Evolutionary conservation across 2,329 filamentous ascomycete genomes (phyloP).

Genomic region (Ophiostoma piceae): DNA sequence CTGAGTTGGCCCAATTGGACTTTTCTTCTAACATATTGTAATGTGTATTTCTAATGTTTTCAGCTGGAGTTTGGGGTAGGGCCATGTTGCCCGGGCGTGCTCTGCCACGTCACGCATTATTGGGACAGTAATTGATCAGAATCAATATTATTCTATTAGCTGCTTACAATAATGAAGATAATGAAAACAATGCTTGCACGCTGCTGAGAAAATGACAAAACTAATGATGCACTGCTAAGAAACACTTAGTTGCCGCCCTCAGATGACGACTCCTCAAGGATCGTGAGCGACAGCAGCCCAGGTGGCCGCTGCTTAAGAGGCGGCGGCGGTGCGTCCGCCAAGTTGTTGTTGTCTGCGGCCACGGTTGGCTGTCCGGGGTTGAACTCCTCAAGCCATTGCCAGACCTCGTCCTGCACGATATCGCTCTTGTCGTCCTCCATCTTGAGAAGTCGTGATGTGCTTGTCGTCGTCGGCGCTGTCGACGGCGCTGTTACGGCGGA

Average conservation of each 20-base stretch:
- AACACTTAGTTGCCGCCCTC: constrained; percentile 13
- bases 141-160: neutral
- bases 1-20: neutral
- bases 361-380: constrained; percentile 19
- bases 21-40: neutral
- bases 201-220: neutral
- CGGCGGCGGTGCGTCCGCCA: neutral
- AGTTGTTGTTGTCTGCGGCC: neutral
- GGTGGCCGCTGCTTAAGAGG: constrained; percentile 5
- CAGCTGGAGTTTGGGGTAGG: neutral
- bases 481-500: neutral
- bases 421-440: constrained; percentile 16
- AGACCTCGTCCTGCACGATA: constrained; percentile 24
- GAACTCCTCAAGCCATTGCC: constrained; percentile 28
- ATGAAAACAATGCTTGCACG: neutral
- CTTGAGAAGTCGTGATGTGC: neutral
- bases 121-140: neutral
- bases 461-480: neutral
- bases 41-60: neutral
- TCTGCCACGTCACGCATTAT: neutral
- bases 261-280: constrained; percentile 26
- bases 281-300: constrained; percentile 22
- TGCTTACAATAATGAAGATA: neutral
- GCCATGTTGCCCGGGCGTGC: neutral
- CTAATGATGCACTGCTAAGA: neutral